Conservation (phyloP, 768 basidiomycete genomes). For the Lepiota brunneoincarnata region DNA sequence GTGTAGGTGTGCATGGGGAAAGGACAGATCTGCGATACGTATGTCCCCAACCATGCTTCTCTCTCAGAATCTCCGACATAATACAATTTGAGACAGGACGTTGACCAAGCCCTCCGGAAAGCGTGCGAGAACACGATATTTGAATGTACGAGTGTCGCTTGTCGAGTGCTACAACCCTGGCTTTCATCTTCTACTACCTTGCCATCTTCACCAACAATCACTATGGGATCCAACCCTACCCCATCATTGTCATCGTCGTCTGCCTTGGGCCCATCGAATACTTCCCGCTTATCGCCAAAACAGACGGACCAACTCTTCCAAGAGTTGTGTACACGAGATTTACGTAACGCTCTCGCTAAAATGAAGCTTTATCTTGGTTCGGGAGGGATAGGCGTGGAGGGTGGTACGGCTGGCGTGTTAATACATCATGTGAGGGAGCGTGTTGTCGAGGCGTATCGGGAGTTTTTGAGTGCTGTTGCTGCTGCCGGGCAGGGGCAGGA, state of each 20-base stretch:
- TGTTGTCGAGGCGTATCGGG: constrained; percentile 70
- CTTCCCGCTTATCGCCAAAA: constrained; percentile 10
- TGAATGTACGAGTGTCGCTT: constrained; percentile 54
- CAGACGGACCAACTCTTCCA: constrained; percentile 37
- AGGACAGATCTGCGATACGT: constrained; percentile 70
- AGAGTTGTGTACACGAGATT: constrained; percentile 49
- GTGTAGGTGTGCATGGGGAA: constrained; percentile 51
- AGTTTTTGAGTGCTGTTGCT: constrained; percentile 37
- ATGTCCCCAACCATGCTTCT: constrained; percentile 17
- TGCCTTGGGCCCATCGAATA: not conserved
- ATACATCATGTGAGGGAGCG: constrained; percentile 74
- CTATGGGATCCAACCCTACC: constrained; percentile 5
- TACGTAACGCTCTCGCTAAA: constrained; percentile 52
- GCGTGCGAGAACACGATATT: constrained; percentile 85
- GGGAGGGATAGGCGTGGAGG: constrained; percentile 15
- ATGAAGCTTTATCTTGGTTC: constrained; percentile 72
- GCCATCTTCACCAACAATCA: constrained; percentile 10
- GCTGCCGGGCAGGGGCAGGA: constrained; percentile 42
- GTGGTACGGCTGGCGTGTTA: constrained; percentile 73
- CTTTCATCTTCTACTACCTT: constrained; percentile 42
- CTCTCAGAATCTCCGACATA: not conserved
- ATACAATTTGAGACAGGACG: constrained; percentile 46
- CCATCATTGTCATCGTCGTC: not conserved
- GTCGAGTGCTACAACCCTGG: constrained; percentile 63
- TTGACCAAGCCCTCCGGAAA: constrained; percentile 81